Evolutionary conservation across 2,329 filamentous ascomycete genomes (phyloP).

Genomic region (Dryadomyces quercus-mongolicae): DNA sequence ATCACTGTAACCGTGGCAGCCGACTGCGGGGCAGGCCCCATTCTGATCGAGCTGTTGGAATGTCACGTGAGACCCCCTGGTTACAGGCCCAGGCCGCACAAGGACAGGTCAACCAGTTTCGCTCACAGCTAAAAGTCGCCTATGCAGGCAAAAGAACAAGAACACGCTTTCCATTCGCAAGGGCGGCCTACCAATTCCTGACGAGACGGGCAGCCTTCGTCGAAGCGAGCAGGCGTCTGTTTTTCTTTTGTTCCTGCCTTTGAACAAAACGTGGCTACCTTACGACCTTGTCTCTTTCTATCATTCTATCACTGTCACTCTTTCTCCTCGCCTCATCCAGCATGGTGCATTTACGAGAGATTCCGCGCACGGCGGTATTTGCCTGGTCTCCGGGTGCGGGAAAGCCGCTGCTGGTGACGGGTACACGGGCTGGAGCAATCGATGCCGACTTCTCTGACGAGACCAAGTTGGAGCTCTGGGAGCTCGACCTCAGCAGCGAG

Average conservation of each 20-base stretch:
- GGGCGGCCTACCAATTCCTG: background rate
- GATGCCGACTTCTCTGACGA: slow-evolving; percentile 97
- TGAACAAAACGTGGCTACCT: background rate
- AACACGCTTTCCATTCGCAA: slow-evolving; percentile 2
- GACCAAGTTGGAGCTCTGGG: slow-evolving; percentile 93
- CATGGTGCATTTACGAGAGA: slow-evolving; percentile 96
- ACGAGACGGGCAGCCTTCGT: slow-evolving; percentile 1
- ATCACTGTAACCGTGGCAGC: background rate
- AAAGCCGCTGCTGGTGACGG: slow-evolving; percentile 77
- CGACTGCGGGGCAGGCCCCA: background rate
- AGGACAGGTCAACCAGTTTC: slow-evolving; percentile 10
- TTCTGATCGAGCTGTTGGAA: background rate
- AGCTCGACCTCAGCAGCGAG: slow-evolving; percentile 71
- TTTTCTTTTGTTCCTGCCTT: background rate
- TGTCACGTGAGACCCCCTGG: slow-evolving; percentile 6
- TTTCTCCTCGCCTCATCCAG: background rate
- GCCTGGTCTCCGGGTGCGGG: slow-evolving; percentile 82
- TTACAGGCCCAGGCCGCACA: slow-evolving; percentile 6
- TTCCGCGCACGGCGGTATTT: slow-evolving; percentile 91
- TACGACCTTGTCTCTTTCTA: background rate
- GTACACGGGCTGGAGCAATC: slow-evolving; percentile 87
- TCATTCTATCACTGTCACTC: background rate
- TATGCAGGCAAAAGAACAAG: slow-evolving; percentile 8
- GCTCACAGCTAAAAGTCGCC: background rate
- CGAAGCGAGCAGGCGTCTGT: slow-evolving; percentile 1